Conservation (phyloP, 2,329 filamentous ascomycete genomes). For the Blastomyces emzantsi region DNA sequence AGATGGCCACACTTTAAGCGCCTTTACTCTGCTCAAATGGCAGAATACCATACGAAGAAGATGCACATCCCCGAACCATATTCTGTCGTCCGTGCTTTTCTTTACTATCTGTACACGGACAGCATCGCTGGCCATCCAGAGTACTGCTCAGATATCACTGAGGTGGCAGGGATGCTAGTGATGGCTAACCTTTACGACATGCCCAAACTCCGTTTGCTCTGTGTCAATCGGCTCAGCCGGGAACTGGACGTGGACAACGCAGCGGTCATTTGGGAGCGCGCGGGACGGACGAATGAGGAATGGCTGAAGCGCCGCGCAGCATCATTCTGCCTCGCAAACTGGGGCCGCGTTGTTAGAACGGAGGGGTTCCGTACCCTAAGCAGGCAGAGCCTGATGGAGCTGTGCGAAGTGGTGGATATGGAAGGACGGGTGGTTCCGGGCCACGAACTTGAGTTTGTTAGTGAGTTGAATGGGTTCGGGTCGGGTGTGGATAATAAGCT, state of each 20-base stretch:
- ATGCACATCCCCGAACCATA: slow-evolving; percentile 99
- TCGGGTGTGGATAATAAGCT: slow-evolving; percentile 25
- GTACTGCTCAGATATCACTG: slow-evolving; percentile 56
- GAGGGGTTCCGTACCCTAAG: slow-evolving; percentile 75
- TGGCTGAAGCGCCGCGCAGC: slow-evolving; percentile 88
- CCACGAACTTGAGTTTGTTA: slow-evolving; percentile 63
- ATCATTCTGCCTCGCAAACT: slow-evolving; percentile 81
- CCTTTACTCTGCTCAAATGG: slow-evolving; percentile 89
- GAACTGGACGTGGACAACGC: slow-evolving; percentile 93
- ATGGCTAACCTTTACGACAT: slow-evolving; percentile 99
- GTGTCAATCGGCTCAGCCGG: slow-evolving; percentile 78
- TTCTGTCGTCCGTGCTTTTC: slow-evolving; percentile 82
- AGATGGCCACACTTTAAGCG: slow-evolving; percentile 96
- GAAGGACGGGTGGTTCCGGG: slow-evolving; percentile 87
- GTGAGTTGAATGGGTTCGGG: slow-evolving; percentile 43
- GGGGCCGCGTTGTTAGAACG: slow-evolving; percentile 88
- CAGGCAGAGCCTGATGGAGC: slow-evolving; percentile 70
- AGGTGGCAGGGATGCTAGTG: slow-evolving; percentile 88
- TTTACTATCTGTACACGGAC: slow-evolving; percentile 96
- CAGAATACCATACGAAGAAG: slow-evolving; percentile 90
- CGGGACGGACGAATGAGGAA: slow-evolving; percentile 79
- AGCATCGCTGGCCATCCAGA: slow-evolving; percentile 60
- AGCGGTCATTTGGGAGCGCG: slow-evolving; percentile 92
- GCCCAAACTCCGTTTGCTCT: slow-evolving; percentile 80
- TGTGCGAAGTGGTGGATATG: slow-evolving; percentile 86